These are phyloP conservation scores for Fraxinus platypoda DNA, from an alignment of 305 asterid species.

Conservation along the genomic window DNA sequence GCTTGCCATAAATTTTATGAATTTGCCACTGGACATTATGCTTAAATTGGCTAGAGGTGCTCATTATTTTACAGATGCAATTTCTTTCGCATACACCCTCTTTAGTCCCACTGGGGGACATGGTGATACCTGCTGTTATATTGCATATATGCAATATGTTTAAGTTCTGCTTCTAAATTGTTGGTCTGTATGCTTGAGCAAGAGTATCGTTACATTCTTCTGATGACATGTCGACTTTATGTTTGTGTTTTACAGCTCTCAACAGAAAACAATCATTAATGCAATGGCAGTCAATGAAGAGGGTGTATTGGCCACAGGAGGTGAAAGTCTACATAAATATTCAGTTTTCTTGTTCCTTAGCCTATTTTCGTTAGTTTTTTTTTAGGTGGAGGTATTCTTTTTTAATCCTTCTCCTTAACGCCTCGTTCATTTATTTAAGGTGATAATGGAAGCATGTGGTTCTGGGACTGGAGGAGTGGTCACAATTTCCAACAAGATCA, in stretches of 20 bases:
- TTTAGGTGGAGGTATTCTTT: background rate
- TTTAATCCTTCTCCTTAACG: background rate
- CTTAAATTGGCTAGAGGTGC: background rate
- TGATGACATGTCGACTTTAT: conserved; percentile 4
- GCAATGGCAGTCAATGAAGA: conserved; percentile 90
- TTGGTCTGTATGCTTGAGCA: background rate
- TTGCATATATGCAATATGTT: background rate
- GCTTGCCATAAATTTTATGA: background rate
- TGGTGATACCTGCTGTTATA: background rate
- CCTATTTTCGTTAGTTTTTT: background rate
- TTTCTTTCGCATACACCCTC: background rate
- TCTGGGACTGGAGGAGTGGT: conserved; percentile 99
- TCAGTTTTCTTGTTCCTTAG: background rate
- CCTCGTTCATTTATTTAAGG: conserved; percentile 39
- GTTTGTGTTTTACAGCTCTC: conserved; percentile 54
- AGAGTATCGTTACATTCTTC: background rate
- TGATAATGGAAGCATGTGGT: conserved; percentile 98
- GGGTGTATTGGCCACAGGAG: conserved; percentile 93
- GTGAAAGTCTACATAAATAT: conserved; percentile 35
- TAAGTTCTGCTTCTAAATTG: background rate
- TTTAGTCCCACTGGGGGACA: background rate
- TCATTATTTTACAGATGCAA: background rate
- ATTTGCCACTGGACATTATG: background rate
- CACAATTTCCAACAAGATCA: conserved; percentile 97
- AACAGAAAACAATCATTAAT: conserved; percentile 92